Evolutionary conservation across 345 rosid species (phyloP).

Genomic region (Citrus medica): DNA sequence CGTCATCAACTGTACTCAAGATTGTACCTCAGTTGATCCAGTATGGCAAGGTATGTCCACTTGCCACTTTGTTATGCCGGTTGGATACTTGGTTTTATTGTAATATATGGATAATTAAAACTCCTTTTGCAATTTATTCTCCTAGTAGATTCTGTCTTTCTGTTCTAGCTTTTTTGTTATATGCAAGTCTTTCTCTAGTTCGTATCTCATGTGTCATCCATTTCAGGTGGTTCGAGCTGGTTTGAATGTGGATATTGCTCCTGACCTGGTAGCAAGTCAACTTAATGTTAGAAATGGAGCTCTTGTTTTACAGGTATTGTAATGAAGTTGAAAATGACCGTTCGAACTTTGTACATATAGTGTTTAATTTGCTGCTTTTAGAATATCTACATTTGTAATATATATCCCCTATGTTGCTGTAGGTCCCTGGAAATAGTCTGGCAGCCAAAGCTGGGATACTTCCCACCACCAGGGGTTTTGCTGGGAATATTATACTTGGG

Average conservation of each 20-base stretch:
- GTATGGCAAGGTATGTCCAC: conserved; percentile 69
- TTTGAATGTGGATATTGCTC: conserved; percentile 77
- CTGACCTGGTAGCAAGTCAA: conserved; percentile 83
- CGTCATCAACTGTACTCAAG: conserved; percentile 81
- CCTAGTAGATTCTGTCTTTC: neutral
- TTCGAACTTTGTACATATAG: neutral
- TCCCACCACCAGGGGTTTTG: conserved; percentile 80
- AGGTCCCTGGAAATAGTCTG: conserved; percentile 72
- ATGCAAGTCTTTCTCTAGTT: neutral
- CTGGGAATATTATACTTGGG: conserved; percentile 84
- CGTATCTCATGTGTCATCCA: conserved; percentile 6
- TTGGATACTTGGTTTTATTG: neutral
- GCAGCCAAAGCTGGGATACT: conserved; percentile 77
- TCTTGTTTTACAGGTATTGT: conserved; percentile 70
- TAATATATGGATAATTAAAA: no score
- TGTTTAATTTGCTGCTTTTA: neutral
- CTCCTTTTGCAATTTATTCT: neutral
- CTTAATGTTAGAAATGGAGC: conserved; percentile 91
- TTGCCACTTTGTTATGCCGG: neutral
- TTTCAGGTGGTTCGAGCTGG: conserved; percentile 82
- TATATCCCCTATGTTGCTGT: neutral
- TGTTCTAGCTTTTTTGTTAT: neutral
- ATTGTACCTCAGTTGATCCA: conserved; percentile 89
- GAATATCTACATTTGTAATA: neutral
- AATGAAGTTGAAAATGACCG: neutral